These are phyloP conservation scores for Tremellales sp. DNA, from an alignment of 1,284 basidiomycete genomes.

Conservation along the genomic window DNA sequence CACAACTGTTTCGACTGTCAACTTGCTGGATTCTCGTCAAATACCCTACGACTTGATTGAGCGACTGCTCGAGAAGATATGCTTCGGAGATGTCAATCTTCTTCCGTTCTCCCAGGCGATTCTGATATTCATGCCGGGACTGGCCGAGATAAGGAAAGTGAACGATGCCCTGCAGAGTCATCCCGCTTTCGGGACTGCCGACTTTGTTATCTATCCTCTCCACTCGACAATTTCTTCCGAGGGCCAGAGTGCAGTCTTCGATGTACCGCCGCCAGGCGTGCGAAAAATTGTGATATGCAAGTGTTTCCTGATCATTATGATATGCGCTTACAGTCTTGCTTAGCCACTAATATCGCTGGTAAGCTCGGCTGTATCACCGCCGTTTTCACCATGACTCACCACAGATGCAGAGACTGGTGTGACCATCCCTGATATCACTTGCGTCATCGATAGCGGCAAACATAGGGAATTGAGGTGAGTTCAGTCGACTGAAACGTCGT, in stretches of 20 bases:
- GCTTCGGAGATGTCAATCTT: conserved; percentile 58
- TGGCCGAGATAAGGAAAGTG: conserved; percentile 83
- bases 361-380: conserved; percentile 25
- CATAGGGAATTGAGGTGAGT: conserved; percentile 81
- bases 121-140: conserved; percentile 90
- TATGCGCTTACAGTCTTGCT: background rate
- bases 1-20: conserved; percentile 74
- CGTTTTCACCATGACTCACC: background rate
- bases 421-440: conserved; percentile 97
- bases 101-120: conserved; percentile 69
- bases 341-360: conserved; percentile 58
- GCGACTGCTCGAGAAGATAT: conserved; percentile 80
- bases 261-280: conserved; percentile 70
- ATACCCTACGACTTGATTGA: conserved; percentile 89
- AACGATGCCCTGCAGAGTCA: conserved; percentile 80
- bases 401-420: conserved; percentile 84
- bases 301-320: conserved; percentile 12
- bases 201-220: conserved; percentile 81
- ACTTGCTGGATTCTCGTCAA: conserved; percentile 79
- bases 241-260: conserved; percentile 84
- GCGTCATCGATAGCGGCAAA: conserved; percentile 93
- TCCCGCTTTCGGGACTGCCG: conserved; percentile 62
- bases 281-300: conserved; percentile 85
- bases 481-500: background rate
- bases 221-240: conserved; percentile 91